phyloP scores from a whole-genome alignment of 2,329 filamentous ascomycete genomes.

The Aspergillus fumigatiaffinis region DNA sequence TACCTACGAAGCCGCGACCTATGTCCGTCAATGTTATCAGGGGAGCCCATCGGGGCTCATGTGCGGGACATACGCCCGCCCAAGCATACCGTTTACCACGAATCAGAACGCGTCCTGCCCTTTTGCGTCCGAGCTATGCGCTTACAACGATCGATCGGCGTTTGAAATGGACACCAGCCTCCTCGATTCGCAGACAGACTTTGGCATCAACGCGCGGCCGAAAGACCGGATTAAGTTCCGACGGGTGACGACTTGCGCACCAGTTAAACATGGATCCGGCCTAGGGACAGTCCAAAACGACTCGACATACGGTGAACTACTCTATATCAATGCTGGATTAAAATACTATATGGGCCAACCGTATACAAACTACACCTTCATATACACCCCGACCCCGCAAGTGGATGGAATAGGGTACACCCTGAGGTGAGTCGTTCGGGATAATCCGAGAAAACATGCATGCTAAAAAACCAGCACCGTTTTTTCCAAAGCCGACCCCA shows the following conservation, averaged over 20 bases:
- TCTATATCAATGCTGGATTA: background rate
- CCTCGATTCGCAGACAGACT: conserved; percentile 20
- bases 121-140: conserved; percentile 7
- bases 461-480: background rate
- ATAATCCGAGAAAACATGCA: background rate
- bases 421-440: background rate
- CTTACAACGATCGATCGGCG: background rate
- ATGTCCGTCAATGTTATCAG: conserved; percentile 22
- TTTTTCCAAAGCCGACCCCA: background rate
- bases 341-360: background rate
- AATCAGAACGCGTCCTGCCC: conserved; percentile 14
- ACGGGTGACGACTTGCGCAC: conserved; percentile 20
- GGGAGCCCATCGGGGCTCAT: background rate
- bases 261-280: conserved; percentile 3
- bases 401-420: background rate
- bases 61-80: conserved; percentile 5
- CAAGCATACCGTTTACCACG: conserved; percentile 6
- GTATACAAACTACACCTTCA: conserved; percentile 1
- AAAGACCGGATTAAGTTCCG: conserved; percentile 20
- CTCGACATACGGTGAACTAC: background rate
- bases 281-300: background rate
- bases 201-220: conserved; percentile 25
- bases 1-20: conserved; percentile 17
- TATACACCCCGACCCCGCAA: background rate
- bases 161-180: conserved; percentile 14